A percentile compares a stretch with the other conserved stretches of the same genome.
These are phyloP conservation scores for Diutina pseudorugosa DNA, from an alignment of 1,139 yeast genomes.

Conservation along the genomic window DNA sequence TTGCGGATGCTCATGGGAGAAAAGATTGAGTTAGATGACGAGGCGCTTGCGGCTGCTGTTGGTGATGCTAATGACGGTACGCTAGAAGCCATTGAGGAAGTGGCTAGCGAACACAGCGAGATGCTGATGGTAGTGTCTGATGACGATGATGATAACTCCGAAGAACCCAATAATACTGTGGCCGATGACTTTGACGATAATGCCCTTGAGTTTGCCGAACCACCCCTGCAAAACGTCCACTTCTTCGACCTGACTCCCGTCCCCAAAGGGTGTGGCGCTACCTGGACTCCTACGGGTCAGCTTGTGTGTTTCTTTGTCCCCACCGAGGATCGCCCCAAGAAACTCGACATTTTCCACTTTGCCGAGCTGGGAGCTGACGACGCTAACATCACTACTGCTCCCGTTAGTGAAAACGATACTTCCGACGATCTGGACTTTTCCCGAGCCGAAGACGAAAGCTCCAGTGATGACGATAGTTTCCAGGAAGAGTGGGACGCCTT, in stretches of 20 bases:
- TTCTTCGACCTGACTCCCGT: conserved; percentile 43
- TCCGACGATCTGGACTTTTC: conserved; percentile 9
- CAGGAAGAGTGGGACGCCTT: conserved; percentile 41
- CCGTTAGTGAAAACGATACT: not conserved
- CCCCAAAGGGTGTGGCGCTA: conserved; percentile 89
- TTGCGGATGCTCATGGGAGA: conserved; percentile 77
- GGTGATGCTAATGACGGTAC: conserved; percentile 20
- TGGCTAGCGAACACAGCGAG: not conserved
- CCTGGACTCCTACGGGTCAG: conserved; percentile 72
- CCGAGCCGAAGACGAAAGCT: conserved; percentile 7
- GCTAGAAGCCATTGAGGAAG: conserved; percentile 5
- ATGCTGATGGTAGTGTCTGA: conserved; percentile 2
- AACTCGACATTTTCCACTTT: conserved; percentile 20
- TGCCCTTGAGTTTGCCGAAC: not conserved
- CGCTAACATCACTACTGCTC: not conserved
- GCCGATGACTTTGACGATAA: not conserved
- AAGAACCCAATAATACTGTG: not conserved
- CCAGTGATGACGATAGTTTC: conserved; percentile 27
- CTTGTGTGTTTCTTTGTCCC: conserved; percentile 66
- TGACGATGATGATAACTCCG: not conserved
- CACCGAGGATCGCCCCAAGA: not conserved
- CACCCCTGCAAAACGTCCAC: not conserved
- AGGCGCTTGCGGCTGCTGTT: conserved; percentile 14
- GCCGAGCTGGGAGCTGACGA: conserved; percentile 26
- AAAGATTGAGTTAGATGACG: conserved; percentile 40